These are phyloP conservation scores for Grosmannia serpens DNA, from an alignment of 2,329 filamentous ascomycete species.

Conservation along the genomic window DNA sequence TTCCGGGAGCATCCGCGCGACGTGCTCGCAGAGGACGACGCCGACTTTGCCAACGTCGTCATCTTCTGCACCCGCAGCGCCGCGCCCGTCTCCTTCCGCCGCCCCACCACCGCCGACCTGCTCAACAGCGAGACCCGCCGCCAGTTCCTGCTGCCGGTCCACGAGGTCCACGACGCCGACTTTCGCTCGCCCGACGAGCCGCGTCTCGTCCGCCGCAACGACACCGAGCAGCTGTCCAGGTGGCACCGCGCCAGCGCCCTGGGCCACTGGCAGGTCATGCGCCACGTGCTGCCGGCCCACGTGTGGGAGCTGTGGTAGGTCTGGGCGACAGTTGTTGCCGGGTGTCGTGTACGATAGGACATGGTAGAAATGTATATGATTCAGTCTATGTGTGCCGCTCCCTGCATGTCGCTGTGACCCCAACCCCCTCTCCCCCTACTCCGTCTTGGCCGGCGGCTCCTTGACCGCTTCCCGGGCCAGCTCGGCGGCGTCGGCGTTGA, in stretches of 20 bases:
- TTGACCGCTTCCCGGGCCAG: slow-evolving; percentile 15
- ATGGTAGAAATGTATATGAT: neutral
- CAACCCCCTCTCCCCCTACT: neutral
- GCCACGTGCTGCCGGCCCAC: slow-evolving; percentile 60
- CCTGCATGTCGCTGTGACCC: neutral
- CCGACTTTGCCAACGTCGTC: slow-evolving; percentile 87
- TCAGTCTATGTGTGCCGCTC: neutral
- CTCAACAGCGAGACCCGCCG: slow-evolving; percentile 59
- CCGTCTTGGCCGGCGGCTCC: slow-evolving; percentile 12
- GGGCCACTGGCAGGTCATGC: slow-evolving; percentile 89
- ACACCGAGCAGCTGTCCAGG: slow-evolving; percentile 53
- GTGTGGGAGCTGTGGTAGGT: slow-evolving; percentile 83
- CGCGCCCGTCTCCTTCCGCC: slow-evolving; percentile 44
- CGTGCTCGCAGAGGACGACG: slow-evolving; percentile 23
- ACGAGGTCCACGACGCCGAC: slow-evolving; percentile 50
- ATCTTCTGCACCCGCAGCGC: slow-evolving; percentile 72
- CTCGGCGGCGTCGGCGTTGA: slow-evolving; percentile 19
- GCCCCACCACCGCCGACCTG: slow-evolving; percentile 52
- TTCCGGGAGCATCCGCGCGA: slow-evolving; percentile 66
- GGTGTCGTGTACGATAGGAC: neutral
- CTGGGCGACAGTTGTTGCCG: no score
- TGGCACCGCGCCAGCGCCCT: slow-evolving; percentile 67
- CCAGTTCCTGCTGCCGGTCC: slow-evolving; percentile 58
- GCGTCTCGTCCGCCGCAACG: slow-evolving; percentile 47
- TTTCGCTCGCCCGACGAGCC: slow-evolving; percentile 34